Evolutionary conservation across 106 monocot species (phyloP).

Genomic region (Ottelia alismoides): DNA sequence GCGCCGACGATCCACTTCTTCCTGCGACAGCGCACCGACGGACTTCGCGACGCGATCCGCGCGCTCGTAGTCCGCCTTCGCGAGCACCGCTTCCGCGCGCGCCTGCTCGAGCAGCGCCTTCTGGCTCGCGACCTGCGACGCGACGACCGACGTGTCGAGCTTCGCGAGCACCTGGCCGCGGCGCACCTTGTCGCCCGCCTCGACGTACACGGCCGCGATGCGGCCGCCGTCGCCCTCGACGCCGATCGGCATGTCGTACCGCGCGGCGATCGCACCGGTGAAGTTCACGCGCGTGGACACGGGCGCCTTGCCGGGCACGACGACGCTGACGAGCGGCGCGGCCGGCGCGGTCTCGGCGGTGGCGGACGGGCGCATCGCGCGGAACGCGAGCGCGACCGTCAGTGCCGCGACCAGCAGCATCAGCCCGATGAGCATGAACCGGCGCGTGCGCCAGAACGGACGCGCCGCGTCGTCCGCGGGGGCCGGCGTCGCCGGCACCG

Average conservation of each 20-base stretch:
- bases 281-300: background rate
- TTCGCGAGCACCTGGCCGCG: background rate
- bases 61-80: too few species aligned
- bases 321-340: background rate
- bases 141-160: too few species aligned
- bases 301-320: background rate
- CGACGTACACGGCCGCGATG: background rate
- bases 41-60: too few species aligned
- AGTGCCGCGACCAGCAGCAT: too few species aligned
- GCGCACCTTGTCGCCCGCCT: background rate
- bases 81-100: too few species aligned
- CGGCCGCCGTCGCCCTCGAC: background rate
- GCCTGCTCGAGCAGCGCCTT: too few species aligned
- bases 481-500: background rate
- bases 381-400: background rate
- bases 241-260: background rate
- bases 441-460: too few species aligned
- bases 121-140: too few species aligned
- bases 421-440: too few species aligned
- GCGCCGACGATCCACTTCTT: background rate
- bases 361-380: background rate
- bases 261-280: background rate
- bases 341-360: background rate
- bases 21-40: background rate
- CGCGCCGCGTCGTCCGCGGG: too few species aligned